Evolutionary conservation across 306 rosid genomes (phyloP), one percentile per base, ranked within the genome.

Genomic region (Gleditsia sinensis): DNA sequence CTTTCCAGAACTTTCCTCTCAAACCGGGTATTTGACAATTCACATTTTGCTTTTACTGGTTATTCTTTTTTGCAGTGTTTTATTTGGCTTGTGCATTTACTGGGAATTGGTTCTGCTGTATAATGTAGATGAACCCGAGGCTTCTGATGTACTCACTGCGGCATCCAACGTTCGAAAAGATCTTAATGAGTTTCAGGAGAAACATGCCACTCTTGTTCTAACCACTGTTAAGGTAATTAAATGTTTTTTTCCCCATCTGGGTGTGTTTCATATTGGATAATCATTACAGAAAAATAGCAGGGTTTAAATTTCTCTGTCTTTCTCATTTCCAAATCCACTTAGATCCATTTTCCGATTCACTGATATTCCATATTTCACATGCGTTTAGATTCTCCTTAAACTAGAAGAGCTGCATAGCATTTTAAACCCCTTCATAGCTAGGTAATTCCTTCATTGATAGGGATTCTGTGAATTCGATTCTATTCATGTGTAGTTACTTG

Each of bases 101-200:
- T 59, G 37, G 20, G 24, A 10, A 27, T 45, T 45, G 75, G 54
- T 27, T 75, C 43, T 69, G 32, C 51, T 51, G 72, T 69, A 25
- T 54, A 70, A 78, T 84, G 87, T 57, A 95, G 99, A 92, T 78
- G 98, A 78, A 66, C 30, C 88, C 27, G 93, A 86, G 81, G 88
- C 58, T 54, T 87, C 88, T 51, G 92, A 92, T 66, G 87, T 66
- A 50, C 57, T 89, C 1, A 73, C 91, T 27, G 81, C 88, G 68
- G 83, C 74, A 13, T 84, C 97, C 70, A 95, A 95, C 83, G 94
- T 95, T 60, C 78, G 99, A 25, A 92, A 90, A 79, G 99, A 95
- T 88, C 98, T 92, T 77, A 88, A 88, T 54, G 98, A 90, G 78
- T 95, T 96, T 88, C 99, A 95, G 82, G 99, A 95, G 86, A 86